Evolutionary conservation across 805 yeast species (phyloP).

Genomic region (Kuraishia hungarica): DNA sequence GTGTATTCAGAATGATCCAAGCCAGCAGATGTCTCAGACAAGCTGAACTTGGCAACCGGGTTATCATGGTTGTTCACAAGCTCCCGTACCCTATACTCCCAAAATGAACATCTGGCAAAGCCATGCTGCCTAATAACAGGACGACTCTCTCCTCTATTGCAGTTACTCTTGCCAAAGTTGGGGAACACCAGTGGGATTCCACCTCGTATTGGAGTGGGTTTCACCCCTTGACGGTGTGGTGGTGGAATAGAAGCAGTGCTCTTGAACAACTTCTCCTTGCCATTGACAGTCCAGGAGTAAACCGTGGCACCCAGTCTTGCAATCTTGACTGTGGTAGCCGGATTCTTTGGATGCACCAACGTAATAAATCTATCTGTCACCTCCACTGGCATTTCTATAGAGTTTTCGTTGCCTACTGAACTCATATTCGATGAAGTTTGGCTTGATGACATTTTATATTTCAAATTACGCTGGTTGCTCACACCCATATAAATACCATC

Average conservation of each 20-base stretch:
- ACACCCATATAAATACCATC: background rate
- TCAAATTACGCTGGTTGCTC: background rate
- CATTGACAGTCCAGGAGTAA: slow-evolving; percentile 67
- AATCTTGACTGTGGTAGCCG: background rate
- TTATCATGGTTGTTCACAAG: slow-evolving; percentile 69
- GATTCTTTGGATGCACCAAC: background rate
- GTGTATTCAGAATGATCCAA: slow-evolving; percentile 35
- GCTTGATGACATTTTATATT: background rate
- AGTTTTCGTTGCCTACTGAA: background rate
- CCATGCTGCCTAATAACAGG: slow-evolving; percentile 76
- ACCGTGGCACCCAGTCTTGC: slow-evolving; percentile 67
- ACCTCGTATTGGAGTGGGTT: slow-evolving; percentile 75
- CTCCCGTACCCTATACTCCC: slow-evolving; percentile 61
- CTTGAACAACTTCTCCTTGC: slow-evolving; percentile 78
- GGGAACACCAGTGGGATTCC: slow-evolving; percentile 97
- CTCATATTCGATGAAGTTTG: background rate
- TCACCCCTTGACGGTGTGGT: slow-evolving; percentile 56
- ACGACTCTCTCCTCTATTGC: slow-evolving; percentile 51
- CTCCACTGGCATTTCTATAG: background rate
- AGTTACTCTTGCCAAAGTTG: slow-evolving; percentile 65
- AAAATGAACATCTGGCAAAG: slow-evolving; percentile 77
- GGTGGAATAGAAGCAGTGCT: slow-evolving; percentile 60
- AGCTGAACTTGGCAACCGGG: slow-evolving; percentile 81
- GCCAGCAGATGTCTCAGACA: slow-evolving; percentile 77
- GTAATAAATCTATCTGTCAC: background rate